Conservation (phyloP, 1,139 yeast genomes). For the Kluyveromyces sp. region DNA sequence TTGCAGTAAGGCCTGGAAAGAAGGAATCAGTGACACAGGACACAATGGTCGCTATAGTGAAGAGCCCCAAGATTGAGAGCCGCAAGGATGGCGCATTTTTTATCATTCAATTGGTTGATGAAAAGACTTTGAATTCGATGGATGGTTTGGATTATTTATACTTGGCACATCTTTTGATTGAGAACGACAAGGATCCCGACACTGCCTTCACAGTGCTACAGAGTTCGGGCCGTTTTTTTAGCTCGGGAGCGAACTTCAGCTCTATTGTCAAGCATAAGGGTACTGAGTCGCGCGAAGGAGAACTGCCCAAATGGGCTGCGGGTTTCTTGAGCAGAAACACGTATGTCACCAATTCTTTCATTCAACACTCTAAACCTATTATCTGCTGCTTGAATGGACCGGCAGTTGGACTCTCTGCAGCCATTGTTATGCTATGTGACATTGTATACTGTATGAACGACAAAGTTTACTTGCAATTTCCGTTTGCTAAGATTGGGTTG, state of each 20-base stretch:
- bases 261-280: constrained; percentile 30
- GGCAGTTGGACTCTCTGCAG: constrained; percentile 73
- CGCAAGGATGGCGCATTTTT: constrained; percentile 22
- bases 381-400: constrained; percentile 83
- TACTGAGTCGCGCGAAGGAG: constrained; percentile 22
- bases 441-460: constrained; percentile 63
- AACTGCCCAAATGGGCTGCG: constrained; percentile 49
- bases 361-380: constrained; percentile 64
- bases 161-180: constrained; percentile 53
- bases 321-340: constrained; percentile 65
- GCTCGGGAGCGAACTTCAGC: constrained; percentile 77
- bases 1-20: too few species aligned
- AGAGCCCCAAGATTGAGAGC: constrained; percentile 16
- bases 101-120: constrained; percentile 62
- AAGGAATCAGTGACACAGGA: neutral
- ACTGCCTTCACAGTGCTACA: constrained; percentile 63
- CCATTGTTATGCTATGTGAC: constrained; percentile 69
- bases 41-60: constrained; percentile 4
- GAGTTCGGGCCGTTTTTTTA: constrained; percentile 69
- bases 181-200: constrained; percentile 60
- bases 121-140: constrained; percentile 60
- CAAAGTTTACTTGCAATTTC: constrained; percentile 57
- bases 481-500: constrained; percentile 78
- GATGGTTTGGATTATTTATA: constrained; percentile 58
- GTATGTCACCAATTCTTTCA: constrained; percentile 60